Percentiles rank a stretch among this genome's conserved stretches.
Evolutionary conservation across 352 stramenopile genomes (phyloP).

Genomic region (Globisporangium cystogenes): DNA sequence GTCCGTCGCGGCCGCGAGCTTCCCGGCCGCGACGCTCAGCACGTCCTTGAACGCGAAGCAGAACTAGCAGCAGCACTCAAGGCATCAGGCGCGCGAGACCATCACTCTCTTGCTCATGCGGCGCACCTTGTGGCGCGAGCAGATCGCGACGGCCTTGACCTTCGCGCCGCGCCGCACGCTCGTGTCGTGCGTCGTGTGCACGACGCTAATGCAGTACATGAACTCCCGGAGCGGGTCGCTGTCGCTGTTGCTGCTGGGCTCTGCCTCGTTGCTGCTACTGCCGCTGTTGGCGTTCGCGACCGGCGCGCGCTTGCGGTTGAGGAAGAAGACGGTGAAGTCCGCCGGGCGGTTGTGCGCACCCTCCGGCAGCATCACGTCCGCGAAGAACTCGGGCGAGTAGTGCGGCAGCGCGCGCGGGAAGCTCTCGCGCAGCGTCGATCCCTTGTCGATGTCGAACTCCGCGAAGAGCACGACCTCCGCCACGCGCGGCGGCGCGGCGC

Average conservation of each 20-base stretch:
- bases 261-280: neutral
- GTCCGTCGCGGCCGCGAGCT: constrained; percentile 47
- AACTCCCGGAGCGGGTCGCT: constrained; percentile 59
- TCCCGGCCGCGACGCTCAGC: constrained; percentile 64
- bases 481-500: constrained; percentile 15
- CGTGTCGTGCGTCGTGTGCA: constrained; percentile 77
- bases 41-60: constrained; percentile 75
- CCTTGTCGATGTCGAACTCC: constrained; percentile 87
- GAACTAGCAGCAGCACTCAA: constrained; percentile 23
- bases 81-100: neutral
- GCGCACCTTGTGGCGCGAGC: constrained; percentile 70
- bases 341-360: constrained; percentile 85
- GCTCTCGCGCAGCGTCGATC: constrained; percentile 74
- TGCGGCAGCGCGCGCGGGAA: constrained; percentile 53
- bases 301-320: constrained; percentile 53
- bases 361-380: constrained; percentile 85
- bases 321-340: constrained; percentile 87
- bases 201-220: constrained; percentile 86
- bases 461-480: constrained; percentile 76
- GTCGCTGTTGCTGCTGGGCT: neutral
- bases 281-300: neutral
- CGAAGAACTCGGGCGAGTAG: constrained; percentile 88
- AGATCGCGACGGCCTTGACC: constrained; percentile 81
- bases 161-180: constrained; percentile 64
- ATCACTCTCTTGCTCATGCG: neutral